These are phyloP conservation scores for Colletotrichum sp. DNA, from an alignment of 2,329 filamentous ascomycete genomes.

Conservation along the genomic window DNA sequence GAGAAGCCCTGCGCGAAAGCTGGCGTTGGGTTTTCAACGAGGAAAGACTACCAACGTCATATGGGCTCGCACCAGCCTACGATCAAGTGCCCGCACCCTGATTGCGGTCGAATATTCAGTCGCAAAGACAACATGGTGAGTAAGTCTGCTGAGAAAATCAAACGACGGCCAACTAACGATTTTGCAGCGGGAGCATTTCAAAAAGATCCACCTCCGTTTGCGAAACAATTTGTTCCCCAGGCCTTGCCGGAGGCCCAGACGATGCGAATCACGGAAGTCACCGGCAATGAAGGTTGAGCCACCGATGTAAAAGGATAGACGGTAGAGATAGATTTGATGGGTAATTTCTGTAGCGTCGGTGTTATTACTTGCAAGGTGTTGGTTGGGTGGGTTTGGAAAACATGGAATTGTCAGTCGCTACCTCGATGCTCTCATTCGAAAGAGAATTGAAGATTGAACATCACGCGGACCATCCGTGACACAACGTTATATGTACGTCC, in stretches of 20 bases:
- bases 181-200: not conserved
- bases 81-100: not conserved
- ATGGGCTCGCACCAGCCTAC: conserved; percentile 7
- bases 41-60: conserved; percentile 5
- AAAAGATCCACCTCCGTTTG: not conserved
- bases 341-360: not conserved
- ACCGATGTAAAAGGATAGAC: not conserved
- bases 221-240: conserved; percentile 2
- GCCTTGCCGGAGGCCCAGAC: not conserved
- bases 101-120: conserved; percentile 1
- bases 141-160: fast-evolving
- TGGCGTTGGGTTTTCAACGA: not conserved
- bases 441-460: not conserved
- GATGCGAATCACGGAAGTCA: not conserved
- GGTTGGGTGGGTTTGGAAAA: not conserved
- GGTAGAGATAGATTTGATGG: not conserved
- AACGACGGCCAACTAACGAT: not conserved
- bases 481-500: fast-evolving
- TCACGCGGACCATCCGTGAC: not conserved
- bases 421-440: not conserved
- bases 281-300: not conserved
- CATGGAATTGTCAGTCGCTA: not conserved
- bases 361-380: not conserved
- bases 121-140: conserved; percentile 8
- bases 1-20: not conserved